phyloP scores from a whole-genome alignment of 495 filamentous ascomycete species.

The Entonaema liquescens region DNA sequence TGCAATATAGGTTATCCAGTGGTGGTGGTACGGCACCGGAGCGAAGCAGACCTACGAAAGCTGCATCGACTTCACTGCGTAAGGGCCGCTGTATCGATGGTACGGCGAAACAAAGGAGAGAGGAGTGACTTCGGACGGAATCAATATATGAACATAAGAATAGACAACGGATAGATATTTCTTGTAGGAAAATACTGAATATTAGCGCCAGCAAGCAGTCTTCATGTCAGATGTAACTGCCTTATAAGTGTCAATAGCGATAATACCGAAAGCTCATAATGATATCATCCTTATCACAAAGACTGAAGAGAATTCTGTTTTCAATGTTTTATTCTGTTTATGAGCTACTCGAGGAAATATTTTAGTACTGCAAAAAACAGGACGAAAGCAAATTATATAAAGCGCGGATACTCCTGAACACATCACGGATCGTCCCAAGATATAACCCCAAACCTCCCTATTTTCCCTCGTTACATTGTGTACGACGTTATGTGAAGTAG shows the following conservation, averaged over 20 bases:
- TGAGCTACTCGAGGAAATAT: constrained; percentile 38
- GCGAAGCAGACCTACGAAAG: constrained; percentile 78
- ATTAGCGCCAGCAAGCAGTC: not conserved
- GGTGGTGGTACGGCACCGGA: constrained; percentile 73
- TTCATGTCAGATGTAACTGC: not conserved
- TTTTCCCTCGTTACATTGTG: constrained; percentile 39
- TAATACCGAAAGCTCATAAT: not conserved
- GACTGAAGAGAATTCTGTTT: not conserved
- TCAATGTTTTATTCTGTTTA: constrained; percentile 27
- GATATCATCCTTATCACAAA: not conserved
- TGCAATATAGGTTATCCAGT: constrained; percentile 65
- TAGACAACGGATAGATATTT: not conserved
- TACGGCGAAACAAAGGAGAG: not conserved
- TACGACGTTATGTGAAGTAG: constrained; percentile 41
- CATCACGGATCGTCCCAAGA: constrained; percentile 45
- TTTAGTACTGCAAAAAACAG: constrained; percentile 34
- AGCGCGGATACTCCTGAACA: constrained; percentile 46
- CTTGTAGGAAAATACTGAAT: not conserved
- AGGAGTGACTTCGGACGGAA: not conserved
- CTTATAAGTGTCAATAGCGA: not conserved
- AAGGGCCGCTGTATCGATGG: constrained; percentile 1
- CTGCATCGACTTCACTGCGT: constrained; percentile 71
- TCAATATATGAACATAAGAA: not conserved
- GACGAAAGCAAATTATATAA: constrained; percentile 44
- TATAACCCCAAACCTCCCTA: constrained; percentile 35